Evolutionary conservation across 2,329 filamentous ascomycete species (phyloP), one percentile per base, ranked within the genome.

Genomic region (Penicillium fuscoglaucum): DNA sequence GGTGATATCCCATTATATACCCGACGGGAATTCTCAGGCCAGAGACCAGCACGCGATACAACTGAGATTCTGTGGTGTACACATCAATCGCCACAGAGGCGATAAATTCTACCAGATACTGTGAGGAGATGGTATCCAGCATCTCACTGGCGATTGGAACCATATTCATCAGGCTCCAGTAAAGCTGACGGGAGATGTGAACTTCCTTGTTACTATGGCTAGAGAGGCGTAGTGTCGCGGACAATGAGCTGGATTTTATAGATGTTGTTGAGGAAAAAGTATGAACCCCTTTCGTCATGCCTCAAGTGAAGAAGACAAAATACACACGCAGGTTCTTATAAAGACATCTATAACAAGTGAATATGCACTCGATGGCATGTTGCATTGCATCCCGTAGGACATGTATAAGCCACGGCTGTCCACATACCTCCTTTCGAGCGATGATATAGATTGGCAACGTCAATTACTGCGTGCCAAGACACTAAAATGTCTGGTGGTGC

Each of bases 41-140:
- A 33, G 90, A 96, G 3, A 95, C 95, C 62, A 99, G 85, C 81
- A 98, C 93, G 63, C 95, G 89, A 80, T 99, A 95, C 65, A 98
- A 83, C 80, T 99, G 93, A 55, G 90, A 95, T 80, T 99, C 93
- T 48, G 93, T 99, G 41, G 93, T 99, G 66, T 95, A 87, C 41
- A 95, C 93, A 62, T 95, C 95, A 71, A 98, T 96, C 58, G 95
- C 93, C 61, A 95, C 95, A 28, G 98, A 28, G 98, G 88, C 0
- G 91, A 99, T 93, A 67, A 96, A 86, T 78, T 99, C 95, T 61
- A 95, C 91, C 43, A 98, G 86, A 84, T 95, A 99, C 83, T 99
- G 19, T 21, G 19, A 2, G 19, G 19, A 21, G 19, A 21, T 21
- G 19, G 19, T 21, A 21, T 21, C 19, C 19, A 21, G 19, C 19